Conservation (phyloP, 2,329 filamentous ascomycete species). For the Colletotrichum phormii region DNA sequence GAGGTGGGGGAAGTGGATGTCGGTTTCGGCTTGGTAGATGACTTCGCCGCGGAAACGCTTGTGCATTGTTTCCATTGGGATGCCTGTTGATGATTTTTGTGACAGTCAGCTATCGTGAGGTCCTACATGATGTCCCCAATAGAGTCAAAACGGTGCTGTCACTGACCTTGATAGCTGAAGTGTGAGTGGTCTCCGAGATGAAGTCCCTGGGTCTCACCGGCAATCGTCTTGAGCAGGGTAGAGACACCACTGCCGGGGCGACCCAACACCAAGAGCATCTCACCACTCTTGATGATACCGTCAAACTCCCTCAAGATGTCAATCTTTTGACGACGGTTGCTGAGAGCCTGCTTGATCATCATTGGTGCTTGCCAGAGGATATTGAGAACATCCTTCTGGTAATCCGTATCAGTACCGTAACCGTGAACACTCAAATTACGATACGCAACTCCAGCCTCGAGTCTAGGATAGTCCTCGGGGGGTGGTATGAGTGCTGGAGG, state of each 20-base stretch:
- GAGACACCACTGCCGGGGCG: slow-evolving; percentile 69
- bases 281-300: slow-evolving; percentile 63
- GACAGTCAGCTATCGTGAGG: no score
- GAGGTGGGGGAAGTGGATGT: slow-evolving; percentile 70
- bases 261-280: slow-evolving; percentile 70
- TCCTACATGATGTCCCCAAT: no score
- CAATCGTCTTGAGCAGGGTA: slow-evolving; percentile 75
- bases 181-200: slow-evolving; percentile 47
- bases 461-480: slow-evolving; percentile 48
- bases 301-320: slow-evolving; percentile 64
- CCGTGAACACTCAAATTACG: slow-evolving; percentile 52
- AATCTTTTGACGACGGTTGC: slow-evolving; percentile 47
- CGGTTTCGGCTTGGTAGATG: slow-evolving; percentile 76
- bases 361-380: slow-evolving; percentile 41
- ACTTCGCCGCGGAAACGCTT: slow-evolving; percentile 65
- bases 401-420: slow-evolving; percentile 48
- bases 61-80: slow-evolving; percentile 32
- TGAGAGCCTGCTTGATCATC: slow-evolving; percentile 39
- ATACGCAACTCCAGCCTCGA: slow-evolving; percentile 53
- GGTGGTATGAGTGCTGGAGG: slow-evolving; percentile 51
- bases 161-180: slow-evolving; percentile 32
- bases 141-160: no score
- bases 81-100: slow-evolving; percentile 49
- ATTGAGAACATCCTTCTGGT: slow-evolving; percentile 49
- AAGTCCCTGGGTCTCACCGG: slow-evolving; percentile 74